Percentiles rank a stretch among this genome's conserved stretches.
phyloP scores from a whole-genome alignment of 2,329 filamentous ascomycete species.

The Colletotrichum tamarilloi region DNA sequence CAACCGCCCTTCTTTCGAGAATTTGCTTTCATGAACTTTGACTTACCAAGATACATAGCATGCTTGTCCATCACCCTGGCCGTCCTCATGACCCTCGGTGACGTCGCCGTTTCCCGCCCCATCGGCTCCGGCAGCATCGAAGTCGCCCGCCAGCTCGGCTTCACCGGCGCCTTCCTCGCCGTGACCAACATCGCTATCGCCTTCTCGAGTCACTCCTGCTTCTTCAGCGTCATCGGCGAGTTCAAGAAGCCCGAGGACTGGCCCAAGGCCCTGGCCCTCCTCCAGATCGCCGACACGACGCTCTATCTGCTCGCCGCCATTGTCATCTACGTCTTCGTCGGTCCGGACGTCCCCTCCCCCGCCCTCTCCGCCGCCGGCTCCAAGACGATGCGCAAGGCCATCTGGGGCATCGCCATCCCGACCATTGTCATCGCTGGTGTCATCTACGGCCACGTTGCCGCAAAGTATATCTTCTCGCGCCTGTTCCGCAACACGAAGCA shows the following conservation, averaged over 20 bases:
- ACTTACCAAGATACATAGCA: conserved; percentile 42
- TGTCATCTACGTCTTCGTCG: conserved; percentile 76
- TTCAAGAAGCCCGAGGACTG: conserved; percentile 70
- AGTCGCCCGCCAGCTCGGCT: conserved; percentile 50
- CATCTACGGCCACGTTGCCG: conserved; percentile 75
- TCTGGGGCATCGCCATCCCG: conserved; percentile 75
- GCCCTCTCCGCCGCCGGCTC: conserved; percentile 71
- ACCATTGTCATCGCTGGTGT: conserved; percentile 79
- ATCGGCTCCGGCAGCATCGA: conserved; percentile 49
- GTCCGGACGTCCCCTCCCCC: conserved; percentile 70
- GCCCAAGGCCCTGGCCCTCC: conserved; percentile 57
- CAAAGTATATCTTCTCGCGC: conserved; percentile 74
- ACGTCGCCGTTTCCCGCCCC: conserved; percentile 61
- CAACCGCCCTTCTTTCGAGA: not conserved
- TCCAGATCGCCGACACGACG: conserved; percentile 68
- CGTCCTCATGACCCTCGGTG: conserved; percentile 72
- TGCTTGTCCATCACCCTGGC: conserved; percentile 72
- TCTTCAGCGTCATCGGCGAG: conserved; percentile 75
- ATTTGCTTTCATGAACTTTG: not conserved
- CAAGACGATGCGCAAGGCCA: conserved; percentile 67
- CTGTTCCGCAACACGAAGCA: conserved; percentile 70
- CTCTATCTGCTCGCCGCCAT: conserved; percentile 74
- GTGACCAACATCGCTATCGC: conserved; percentile 75
- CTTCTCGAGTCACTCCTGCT: conserved; percentile 74
- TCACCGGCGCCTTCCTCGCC: conserved; percentile 66